These are phyloP conservation scores for Hondaea fermentalgiana DNA, from an alignment of 108 stramenopile genomes.

Conservation along the genomic window DNA sequence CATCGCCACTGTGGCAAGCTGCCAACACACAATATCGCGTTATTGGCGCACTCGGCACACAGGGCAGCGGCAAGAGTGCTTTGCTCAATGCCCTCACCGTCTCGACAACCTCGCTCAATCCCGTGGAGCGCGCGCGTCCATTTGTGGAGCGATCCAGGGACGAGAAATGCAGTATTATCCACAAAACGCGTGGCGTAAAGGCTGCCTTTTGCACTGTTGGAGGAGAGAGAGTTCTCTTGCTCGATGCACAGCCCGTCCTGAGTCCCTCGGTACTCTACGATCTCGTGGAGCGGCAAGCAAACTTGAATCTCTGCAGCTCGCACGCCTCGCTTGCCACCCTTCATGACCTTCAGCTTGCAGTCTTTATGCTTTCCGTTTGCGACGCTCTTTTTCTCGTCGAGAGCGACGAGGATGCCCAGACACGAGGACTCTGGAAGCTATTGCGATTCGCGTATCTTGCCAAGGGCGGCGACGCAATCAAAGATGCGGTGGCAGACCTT, in stretches of 20 bases:
- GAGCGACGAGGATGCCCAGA: background rate
- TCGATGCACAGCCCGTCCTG: background rate
- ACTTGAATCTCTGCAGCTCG: background rate
- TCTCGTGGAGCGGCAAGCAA: background rate
- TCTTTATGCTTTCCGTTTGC: background rate
- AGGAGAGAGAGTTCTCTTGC: background rate
- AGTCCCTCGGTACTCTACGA: background rate
- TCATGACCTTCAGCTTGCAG: background rate
- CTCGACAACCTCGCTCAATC: background rate
- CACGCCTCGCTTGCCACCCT: background rate
- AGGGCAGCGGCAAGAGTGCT: background rate
- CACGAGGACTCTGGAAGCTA: background rate
- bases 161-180: background rate
- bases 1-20: background rate
- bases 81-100: background rate
- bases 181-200: background rate
- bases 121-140: background rate
- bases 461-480: background rate
- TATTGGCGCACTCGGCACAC: background rate
- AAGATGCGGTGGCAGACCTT: background rate
- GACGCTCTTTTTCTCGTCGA: background rate
- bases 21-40: background rate
- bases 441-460: background rate
- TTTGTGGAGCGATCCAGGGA: background rate
- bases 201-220: background rate